Conservation (phyloP, 805 yeast genomes). For the Myxozyma geophila region DNA sequence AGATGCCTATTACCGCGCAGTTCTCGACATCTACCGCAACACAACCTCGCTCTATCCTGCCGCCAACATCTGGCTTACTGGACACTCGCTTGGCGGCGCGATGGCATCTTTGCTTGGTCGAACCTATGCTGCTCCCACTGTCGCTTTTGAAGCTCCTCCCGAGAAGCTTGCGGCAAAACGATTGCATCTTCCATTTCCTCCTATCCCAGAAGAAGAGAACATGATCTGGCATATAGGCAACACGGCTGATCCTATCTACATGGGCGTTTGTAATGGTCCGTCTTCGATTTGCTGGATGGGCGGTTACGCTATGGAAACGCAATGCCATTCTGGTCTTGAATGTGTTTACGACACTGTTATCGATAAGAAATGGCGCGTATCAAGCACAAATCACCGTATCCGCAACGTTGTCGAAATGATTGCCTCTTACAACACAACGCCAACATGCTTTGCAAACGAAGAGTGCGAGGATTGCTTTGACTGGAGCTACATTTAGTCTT, state of each 20-base stretch:
- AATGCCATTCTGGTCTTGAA: constrained; percentile 86
- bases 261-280: constrained; percentile 97
- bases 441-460: constrained; percentile 55
- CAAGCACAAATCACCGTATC: constrained; percentile 84
- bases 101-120: constrained; percentile 81
- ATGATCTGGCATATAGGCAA: constrained; percentile 96
- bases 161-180: constrained; percentile 82
- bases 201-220: constrained; percentile 72
- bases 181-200: constrained; percentile 86
- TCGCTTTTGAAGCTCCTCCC: constrained; percentile 93
- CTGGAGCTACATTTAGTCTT: constrained; percentile 31
- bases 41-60: constrained; percentile 70
- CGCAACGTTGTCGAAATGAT: constrained; percentile 86
- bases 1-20: constrained; percentile 85
- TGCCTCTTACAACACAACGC: constrained; percentile 72
- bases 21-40: constrained; percentile 74
- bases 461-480: constrained; percentile 37
- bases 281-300: constrained; percentile 87
- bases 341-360: constrained; percentile 89
- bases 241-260: constrained; percentile 94
- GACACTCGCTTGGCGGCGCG: constrained; percentile 95
- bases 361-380: constrained; percentile 83
- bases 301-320: constrained; percentile 97
- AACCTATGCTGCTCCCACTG: constrained; percentile 89
- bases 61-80: constrained; percentile 85